Percentiles rank a stretch among this genome's conserved stretches.
Conservation (phyloP, 768 basidiomycete genomes). For the Boletales sp. region DNA sequence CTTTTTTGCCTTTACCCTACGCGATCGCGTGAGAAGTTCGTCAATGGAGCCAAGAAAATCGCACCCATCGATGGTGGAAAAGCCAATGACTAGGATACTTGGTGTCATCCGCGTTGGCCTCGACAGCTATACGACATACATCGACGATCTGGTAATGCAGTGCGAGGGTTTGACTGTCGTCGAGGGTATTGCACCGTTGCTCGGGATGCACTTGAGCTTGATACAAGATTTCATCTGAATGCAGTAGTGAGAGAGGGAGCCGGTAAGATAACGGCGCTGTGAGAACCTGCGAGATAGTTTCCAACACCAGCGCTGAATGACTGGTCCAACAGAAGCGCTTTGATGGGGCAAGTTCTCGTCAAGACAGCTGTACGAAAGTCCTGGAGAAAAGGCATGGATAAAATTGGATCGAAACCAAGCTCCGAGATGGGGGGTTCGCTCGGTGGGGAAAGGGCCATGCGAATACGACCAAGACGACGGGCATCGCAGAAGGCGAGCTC, state of each 20-base stretch:
- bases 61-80: constrained; percentile 67
- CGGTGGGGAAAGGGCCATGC: constrained; percentile 54
- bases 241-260: background rate
- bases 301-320: constrained; percentile 79
- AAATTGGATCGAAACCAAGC: constrained; percentile 75
- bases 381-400: constrained; percentile 57
- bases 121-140: constrained; percentile 60
- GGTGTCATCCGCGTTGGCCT: constrained; percentile 63
- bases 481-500: constrained; percentile 72
- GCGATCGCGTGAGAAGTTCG: constrained; percentile 12
- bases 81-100: constrained; percentile 69
- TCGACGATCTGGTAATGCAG: constrained; percentile 52
- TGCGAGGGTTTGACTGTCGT: constrained; percentile 42
- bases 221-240: constrained; percentile 66
- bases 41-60: background rate
- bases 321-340: constrained; percentile 75
- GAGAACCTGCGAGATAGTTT: constrained; percentile 74
- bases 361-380: constrained; percentile 46
- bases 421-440: constrained; percentile 66
- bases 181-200: constrained; percentile 55
- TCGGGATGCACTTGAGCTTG: constrained; percentile 73
- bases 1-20: constrained; percentile 59
- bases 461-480: constrained; percentile 66
- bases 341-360: constrained; percentile 63
- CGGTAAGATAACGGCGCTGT: no score